Conservation (phyloP, 2,329 filamentous ascomycete species). For the Monilinia fructigena region DNA sequence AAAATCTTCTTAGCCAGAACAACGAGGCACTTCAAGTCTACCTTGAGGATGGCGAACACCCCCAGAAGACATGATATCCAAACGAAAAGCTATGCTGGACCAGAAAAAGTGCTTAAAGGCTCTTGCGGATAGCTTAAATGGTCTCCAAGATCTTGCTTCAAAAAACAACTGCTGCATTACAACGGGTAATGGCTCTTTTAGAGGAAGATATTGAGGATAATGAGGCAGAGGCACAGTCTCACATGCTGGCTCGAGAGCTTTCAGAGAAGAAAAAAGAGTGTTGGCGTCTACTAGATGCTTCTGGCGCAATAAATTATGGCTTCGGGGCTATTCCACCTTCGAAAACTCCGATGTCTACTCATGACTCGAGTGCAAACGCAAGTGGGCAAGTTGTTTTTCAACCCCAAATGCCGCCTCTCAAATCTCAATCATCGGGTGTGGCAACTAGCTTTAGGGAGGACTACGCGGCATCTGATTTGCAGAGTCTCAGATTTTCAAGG, state of each 20-base stretch:
- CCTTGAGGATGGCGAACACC: constrained; percentile 30
- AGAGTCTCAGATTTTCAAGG: background rate
- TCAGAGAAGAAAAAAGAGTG: constrained; percentile 34
- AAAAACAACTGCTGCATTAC: constrained; percentile 13
- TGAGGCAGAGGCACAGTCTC: constrained; percentile 30
- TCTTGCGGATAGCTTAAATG: background rate
- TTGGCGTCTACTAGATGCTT: constrained; percentile 30
- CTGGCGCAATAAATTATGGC: constrained; percentile 37
- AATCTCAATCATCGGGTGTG: background rate
- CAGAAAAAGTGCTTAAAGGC: constrained; percentile 26
- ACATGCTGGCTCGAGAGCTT: constrained; percentile 30
- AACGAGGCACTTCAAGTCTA: constrained; percentile 29
- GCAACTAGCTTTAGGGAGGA: constrained; percentile 6
- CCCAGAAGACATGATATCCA: constrained; percentile 31
- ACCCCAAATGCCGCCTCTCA: constrained; percentile 27
- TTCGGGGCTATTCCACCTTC: constrained; percentile 29
- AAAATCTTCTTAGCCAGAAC: constrained; percentile 31
- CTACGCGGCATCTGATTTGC: constrained; percentile 1
- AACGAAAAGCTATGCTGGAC: constrained; percentile 32
- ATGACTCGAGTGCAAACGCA: constrained; percentile 29
- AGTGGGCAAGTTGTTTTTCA: constrained; percentile 38
- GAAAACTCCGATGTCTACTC: constrained; percentile 24
- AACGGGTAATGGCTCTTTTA: constrained; percentile 21
- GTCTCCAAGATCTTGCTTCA: constrained; percentile 16
- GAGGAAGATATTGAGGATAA: constrained; percentile 31